A percentile compares a stretch with the other conserved stretches of the same genome.
phyloP scores from a whole-genome alignment of 176 grass and related monocot species.

The Bolboschoenus planiculmis region DNA sequence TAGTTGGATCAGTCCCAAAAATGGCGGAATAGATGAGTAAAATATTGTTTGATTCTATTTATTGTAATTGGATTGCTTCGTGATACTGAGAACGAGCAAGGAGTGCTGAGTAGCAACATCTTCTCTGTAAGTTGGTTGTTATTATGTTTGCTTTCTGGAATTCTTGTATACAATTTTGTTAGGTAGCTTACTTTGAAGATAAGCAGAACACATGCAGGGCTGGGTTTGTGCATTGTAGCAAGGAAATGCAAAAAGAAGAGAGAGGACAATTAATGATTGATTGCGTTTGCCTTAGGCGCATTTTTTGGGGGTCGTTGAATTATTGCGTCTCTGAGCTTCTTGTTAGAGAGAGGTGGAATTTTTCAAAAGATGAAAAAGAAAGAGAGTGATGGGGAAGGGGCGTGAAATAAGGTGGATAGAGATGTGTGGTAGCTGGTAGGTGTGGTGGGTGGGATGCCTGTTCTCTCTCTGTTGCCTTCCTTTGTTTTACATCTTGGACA shows the following conservation, averaged over 20 bases:
- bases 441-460: not conserved
- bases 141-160: not conserved
- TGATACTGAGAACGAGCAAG: not conserved
- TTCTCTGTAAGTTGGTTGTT: not conserved
- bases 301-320: not conserved
- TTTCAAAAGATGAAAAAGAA: not conserved
- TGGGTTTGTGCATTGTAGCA: not conserved
- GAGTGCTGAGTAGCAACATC: not conserved
- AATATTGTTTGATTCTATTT: conserved; percentile 15
- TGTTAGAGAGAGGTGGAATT: not conserved
- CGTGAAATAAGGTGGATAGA: not conserved
- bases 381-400: not conserved
- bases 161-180: not conserved
- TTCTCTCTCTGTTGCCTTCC: not conserved
- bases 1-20: not conserved
- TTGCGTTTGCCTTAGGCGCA: not conserved
- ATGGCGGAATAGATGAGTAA: not conserved
- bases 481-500: not conserved
- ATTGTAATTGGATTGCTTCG: not conserved
- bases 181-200: not conserved
- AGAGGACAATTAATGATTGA: not conserved
- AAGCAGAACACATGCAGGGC: not conserved
- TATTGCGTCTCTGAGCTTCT: not conserved
- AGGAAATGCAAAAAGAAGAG: not conserved
- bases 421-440: conserved; percentile 1